These are phyloP conservation scores for Murraya koenigii DNA, from an alignment of 345 rosid genomes.

Conservation along the genomic window DNA sequence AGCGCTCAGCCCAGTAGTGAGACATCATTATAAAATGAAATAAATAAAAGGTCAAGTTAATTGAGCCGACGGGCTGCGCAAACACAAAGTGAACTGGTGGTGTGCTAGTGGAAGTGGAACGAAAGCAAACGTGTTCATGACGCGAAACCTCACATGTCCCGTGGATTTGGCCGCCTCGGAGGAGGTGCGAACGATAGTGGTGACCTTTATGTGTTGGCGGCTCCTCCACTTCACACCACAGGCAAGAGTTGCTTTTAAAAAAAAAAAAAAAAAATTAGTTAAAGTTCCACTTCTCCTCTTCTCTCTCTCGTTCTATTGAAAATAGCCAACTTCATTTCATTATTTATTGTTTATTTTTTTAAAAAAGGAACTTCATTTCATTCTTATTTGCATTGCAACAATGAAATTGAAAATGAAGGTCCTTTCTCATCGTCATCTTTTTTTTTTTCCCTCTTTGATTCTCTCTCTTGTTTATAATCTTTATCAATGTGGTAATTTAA, in stretches of 20 bases:
- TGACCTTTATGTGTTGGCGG: conserved; percentile 10
- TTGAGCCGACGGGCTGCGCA: too few relatives aligned
- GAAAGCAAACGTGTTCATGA: conserved; percentile 16
- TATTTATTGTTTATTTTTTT: not conserved
- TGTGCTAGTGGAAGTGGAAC: not conserved
- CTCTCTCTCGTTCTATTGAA: not conserved
- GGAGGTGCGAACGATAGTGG: conserved; percentile 14
- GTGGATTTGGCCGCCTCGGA: conserved; percentile 19
- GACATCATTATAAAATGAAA: too few relatives aligned
- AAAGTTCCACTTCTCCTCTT: conserved; percentile 35
- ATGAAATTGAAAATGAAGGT: conserved; percentile 33
- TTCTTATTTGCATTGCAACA: conserved; percentile 22
- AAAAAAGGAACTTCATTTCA: not conserved
- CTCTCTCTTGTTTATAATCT: not conserved
- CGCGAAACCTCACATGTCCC: conserved; percentile 17
- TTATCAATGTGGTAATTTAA: not conserved
- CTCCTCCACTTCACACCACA: conserved; percentile 21
- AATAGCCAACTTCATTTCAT: not conserved
- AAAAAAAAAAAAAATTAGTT: too few relatives aligned
- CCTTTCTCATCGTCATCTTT: not conserved
- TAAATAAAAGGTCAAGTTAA: too few relatives aligned
- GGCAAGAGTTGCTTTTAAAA: not conserved
- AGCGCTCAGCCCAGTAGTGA: too few relatives aligned
- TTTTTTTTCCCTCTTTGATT: not conserved
- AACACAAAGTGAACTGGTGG: too few relatives aligned